Percentiles rank a stretch among this genome's conserved stretches.
Evolutionary conservation across 345 rosid species (phyloP).

Genomic region (Theobroma cacao): DNA sequence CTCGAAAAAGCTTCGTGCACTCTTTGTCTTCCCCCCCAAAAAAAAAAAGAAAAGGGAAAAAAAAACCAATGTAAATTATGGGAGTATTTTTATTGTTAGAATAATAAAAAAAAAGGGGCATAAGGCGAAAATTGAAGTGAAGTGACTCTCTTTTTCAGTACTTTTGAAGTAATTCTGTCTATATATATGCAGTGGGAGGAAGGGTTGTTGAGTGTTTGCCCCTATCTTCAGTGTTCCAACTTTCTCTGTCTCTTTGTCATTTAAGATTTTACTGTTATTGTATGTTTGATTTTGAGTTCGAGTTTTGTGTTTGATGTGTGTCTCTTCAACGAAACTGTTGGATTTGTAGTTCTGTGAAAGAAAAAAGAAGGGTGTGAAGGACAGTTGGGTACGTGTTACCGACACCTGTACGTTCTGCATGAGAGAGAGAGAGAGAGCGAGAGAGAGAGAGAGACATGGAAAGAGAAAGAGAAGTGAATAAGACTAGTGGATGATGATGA

Average conservation of each 20-base stretch:
- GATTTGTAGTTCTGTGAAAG: not conserved
- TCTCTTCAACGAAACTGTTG: not conserved
- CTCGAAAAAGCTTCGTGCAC: conserved; percentile 18
- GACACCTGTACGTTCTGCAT: conserved; percentile 55
- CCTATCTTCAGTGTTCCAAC: not conserved
- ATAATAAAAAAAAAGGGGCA: not conserved
- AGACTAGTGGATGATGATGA: not conserved
- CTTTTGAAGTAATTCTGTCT: not conserved
- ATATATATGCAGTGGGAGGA: not conserved
- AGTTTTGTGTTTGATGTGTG: not conserved
- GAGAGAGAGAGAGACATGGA: not conserved
- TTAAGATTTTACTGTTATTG: not conserved
- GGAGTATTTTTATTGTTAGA: too few relatives aligned
- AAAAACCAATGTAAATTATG: not conserved
- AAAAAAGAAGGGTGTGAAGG: conserved; percentile 10
- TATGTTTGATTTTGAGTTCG: not conserved
- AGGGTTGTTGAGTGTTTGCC: not conserved
- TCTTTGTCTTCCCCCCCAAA: not conserved
- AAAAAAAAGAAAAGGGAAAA: not conserved
- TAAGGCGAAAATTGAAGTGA: not conserved
- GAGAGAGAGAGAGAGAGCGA: conserved; percentile 31
- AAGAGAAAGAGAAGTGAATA: not conserved
- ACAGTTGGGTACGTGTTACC: conserved; percentile 31
- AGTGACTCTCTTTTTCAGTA: not conserved
- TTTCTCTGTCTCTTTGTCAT: not conserved